Base-by-base conservation (phyloP, 1,284 basidiomycete genomes). In the Volvariella volvacea region DNA sequence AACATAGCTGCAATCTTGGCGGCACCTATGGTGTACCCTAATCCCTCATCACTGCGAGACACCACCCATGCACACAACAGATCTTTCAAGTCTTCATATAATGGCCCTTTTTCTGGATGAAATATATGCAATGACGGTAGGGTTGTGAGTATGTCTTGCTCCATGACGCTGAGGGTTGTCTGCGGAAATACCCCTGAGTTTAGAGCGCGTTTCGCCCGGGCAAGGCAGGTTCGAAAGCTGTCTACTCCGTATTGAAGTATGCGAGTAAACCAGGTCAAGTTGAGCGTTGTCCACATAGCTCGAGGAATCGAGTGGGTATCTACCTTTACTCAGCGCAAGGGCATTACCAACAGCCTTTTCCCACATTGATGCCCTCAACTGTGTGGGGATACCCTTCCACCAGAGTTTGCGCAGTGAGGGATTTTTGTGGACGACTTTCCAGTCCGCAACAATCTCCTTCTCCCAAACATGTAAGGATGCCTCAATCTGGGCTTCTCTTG, bases 21-120 rank as follows among this genome's bases (percentile, higher is more conserved):
- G n/a, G 74, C 70, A 7, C 83, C 77, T 46, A 66, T 52, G 9
- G 78, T 80, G 60, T 95, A 96, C 39, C 86, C 83, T 28, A 91
- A 65, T 3, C 86, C 88, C 61, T 94, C 89, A 51, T 95, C 93
- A 22, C 86, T 86, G 28, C 93, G 78, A 31, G 92, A 78, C 21
- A 96, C 89, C 1, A 93, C 83, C 88, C 92, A 97, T 1, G 94
- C 93, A 52, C 81, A 83, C 10, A 97, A 65, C 65, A 98, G 74
- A 47, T 96, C 89, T 51, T 83, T 82, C 36, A 98, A 67, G 52
- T 98, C 95, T 30, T 80, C 71, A 55, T 93, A 87, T 59, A 99
- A 65, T 1, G 93, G 92, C 0, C 91, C 89, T 0, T 69, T 80
- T 41, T 80, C 74, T 2, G 72, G 76, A 50, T 84, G 78, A 60